These are phyloP conservation scores for Xylaria sp. DNA, from an alignment of 2,329 filamentous ascomycete genomes.

Conservation along the genomic window DNA sequence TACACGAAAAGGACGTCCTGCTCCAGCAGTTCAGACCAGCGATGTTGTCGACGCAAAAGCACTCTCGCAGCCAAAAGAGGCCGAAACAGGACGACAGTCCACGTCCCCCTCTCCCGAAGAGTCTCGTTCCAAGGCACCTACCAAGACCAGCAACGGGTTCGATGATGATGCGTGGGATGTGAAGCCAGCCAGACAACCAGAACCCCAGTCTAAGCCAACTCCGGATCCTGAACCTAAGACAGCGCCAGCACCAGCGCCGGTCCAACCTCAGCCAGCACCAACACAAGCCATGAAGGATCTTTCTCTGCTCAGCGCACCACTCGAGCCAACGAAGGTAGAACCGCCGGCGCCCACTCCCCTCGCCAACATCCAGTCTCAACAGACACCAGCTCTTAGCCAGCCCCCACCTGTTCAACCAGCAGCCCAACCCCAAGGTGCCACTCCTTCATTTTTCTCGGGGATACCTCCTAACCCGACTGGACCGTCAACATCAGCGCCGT, in stretches of 20 bases:
- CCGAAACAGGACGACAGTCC: conserved; percentile 55
- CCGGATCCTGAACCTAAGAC: conserved; percentile 69
- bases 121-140: conserved; percentile 47
- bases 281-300: conserved; percentile 63
- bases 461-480: conserved; percentile 52
- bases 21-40: conserved; percentile 85
- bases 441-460: conserved; percentile 67
- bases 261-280: conserved; percentile 45
- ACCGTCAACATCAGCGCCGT: conserved; percentile 56
- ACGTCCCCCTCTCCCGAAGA: conserved; percentile 52
- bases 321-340: conserved; percentile 62
- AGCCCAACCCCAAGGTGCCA: conserved; percentile 64
- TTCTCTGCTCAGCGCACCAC: conserved; percentile 63
- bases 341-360: conserved; percentile 48
- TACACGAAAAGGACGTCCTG: conserved; percentile 88
- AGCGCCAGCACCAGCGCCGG: conserved; percentile 49
- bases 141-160: conserved; percentile 63
- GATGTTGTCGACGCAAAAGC: conserved; percentile 90
- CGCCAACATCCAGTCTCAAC: conserved; percentile 49
- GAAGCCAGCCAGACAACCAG: conserved; percentile 77
- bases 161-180: conserved; percentile 98
- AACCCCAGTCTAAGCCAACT: conserved; percentile 57
- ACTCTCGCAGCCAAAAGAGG: conserved; percentile 73
- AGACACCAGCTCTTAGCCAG: conserved; percentile 49
- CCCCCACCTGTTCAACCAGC: conserved; percentile 51